Base-by-base conservation (phyloP, 495 filamentous ascomycete genomes). In the Terfezia boudieri region DNA sequence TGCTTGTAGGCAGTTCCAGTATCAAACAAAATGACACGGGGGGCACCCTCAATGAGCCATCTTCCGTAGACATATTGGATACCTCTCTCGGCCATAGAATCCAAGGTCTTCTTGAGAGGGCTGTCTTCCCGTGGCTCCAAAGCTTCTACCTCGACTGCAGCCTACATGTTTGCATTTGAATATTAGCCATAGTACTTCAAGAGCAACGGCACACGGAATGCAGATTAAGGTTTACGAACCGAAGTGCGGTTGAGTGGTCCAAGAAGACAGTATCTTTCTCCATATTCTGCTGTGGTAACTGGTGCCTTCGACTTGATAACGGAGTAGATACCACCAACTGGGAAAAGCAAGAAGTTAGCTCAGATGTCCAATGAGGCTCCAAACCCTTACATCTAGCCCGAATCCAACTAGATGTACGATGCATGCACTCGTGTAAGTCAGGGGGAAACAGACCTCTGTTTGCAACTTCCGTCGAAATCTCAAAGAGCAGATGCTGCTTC, bases 261-360 rank as follows among this genome's bases (percentile, higher is more conserved):
- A 67, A 98, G 88, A 51, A 98, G 74, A 43, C 85, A 93, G 70
- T 98, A 98, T 55, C 86, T 79, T 55, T 94, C 85, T 61, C 90
- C 92, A 89, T 96, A 98, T 68, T 98, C 90, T 16, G 86, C 86
- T 0, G 90, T 94, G 32, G 90, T 98, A 51, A 98, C 89, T 9
- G 90, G 88, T 17, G 90, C 89, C 68, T 98, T 98, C 53, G 90
- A 98, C 71, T 98, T 98, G 65, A 98, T 78, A 53, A 98, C 90
- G 12, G 89, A 95, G 72, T 98, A 98, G 70, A 98, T 98, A 58
- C 90, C 90, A 64, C 90, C 90, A 55, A 98, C 90, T 89, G 56
- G 37, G 53, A 22, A 55, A 55, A 49, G 37, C 23, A 52, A 16
- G 36, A 58, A 57, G 51, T 37, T 26, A 36, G 54, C 37, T 37